These are phyloP conservation scores for Myochromella boudieri DNA, from an alignment of 768 basidiomycete species.

Conservation along the genomic window DNA sequence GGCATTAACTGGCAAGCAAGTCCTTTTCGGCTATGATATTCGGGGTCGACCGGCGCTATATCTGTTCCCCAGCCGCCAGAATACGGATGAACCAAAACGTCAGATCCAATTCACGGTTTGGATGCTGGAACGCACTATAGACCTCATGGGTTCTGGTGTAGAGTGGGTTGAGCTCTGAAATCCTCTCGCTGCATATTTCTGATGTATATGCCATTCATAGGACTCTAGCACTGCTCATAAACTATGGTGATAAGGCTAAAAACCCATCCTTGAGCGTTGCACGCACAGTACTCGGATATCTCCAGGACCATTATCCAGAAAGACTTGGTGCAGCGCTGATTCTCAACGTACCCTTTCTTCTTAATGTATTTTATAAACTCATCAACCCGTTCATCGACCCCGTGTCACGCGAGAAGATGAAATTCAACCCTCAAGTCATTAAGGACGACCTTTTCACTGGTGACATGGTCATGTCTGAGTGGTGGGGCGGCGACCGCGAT, in stretches of 20 bases:
- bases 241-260: constrained; percentile 75
- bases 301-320: constrained; percentile 86
- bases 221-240: constrained; percentile 68
- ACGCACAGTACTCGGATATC: constrained; percentile 54
- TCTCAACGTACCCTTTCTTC: constrained; percentile 77
- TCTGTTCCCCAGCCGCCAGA: constrained; percentile 70
- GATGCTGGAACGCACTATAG: constrained; percentile 73
- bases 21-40: constrained; percentile 75
- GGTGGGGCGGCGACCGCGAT: constrained; percentile 67
- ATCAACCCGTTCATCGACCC: constrained; percentile 85
- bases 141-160: constrained; percentile 79
- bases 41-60: constrained; percentile 67
- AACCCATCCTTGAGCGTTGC: constrained; percentile 42
- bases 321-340: constrained; percentile 75
- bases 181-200: background rate
- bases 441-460: constrained; percentile 66
- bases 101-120: constrained; percentile 78
- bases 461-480: constrained; percentile 67
- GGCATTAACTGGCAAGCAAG: constrained; percentile 81
- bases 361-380: constrained; percentile 74
- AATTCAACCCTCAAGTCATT: constrained; percentile 70
- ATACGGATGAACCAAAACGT: constrained; percentile 64
- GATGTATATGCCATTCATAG: constrained; percentile 31
- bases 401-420: constrained; percentile 70
- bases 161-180: constrained; percentile 50